These are phyloP conservation scores for Gossypioides kirkii DNA, from an alignment of 345 rosid species.

Conservation along the genomic window DNA sequence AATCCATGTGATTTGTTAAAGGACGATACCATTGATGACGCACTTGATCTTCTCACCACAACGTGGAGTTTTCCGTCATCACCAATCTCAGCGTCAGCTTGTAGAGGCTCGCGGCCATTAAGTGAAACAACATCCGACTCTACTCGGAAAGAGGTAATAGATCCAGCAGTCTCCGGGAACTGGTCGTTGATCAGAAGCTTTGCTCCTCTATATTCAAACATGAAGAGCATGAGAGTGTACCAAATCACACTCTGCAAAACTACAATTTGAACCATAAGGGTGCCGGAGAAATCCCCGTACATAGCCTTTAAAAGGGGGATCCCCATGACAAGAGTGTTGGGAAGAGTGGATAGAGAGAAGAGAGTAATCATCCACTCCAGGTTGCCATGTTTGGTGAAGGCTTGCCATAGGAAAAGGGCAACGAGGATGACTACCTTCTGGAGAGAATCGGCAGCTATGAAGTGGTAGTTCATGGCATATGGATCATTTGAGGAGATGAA, in stretches of 20 bases:
- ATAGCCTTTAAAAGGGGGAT: constrained; percentile 77
- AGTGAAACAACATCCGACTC: constrained; percentile 77
- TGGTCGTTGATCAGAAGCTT: constrained; percentile 67
- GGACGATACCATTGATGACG: constrained; percentile 62
- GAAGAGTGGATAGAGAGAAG: constrained; percentile 74
- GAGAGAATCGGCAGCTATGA: constrained; percentile 77
- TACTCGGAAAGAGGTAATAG: constrained; percentile 68
- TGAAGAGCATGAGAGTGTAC: constrained; percentile 76
- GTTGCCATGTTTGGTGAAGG: constrained; percentile 45
- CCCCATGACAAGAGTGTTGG: constrained; percentile 84
- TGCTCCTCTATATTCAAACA: constrained; percentile 82
- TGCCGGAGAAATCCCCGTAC: constrained; percentile 77
- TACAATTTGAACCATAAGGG: constrained; percentile 76
- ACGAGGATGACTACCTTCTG: constrained; percentile 65
- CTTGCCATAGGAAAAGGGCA: constrained; percentile 70
- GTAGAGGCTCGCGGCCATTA: constrained; percentile 67
- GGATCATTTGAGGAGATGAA: constrained; percentile 74
- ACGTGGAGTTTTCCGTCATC: constrained; percentile 86
- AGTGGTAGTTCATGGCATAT: constrained; percentile 74
- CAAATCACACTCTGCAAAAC: constrained; percentile 78
- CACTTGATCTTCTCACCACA: constrained; percentile 50
- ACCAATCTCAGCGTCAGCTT: constrained; percentile 78
- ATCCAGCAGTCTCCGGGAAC: constrained; percentile 77
- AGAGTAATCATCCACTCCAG: constrained; percentile 83
- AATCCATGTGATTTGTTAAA: constrained; percentile 58